Evolutionary conservation across 352 stramenopile species (phyloP).

Genomic region (Phytopythium kandeliae): DNA sequence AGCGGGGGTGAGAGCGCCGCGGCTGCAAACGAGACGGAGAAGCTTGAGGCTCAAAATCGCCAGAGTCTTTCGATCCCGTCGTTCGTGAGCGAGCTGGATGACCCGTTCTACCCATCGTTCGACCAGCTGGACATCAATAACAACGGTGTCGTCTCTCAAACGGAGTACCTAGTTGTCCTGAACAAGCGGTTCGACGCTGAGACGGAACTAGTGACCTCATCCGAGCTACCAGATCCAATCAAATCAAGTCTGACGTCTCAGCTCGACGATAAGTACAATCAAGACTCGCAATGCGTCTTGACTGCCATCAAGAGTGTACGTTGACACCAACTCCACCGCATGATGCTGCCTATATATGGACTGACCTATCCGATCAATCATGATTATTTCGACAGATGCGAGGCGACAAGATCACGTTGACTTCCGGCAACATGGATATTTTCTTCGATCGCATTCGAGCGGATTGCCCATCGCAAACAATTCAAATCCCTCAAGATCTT

Average conservation of each 20-base stretch:
- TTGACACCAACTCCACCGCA: background rate
- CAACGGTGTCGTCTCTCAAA: slow-evolving; percentile 25
- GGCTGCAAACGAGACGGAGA: slow-evolving; percentile 9
- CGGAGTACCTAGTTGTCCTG: slow-evolving; percentile 32
- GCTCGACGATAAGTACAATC: slow-evolving; percentile 32
- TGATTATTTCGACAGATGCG: slow-evolving; percentile 18
- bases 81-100: slow-evolving; percentile 26
- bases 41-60: slow-evolving; percentile 22
- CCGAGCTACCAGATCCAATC: slow-evolving; percentile 25
- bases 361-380: too few relatives aligned
- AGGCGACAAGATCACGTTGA: slow-evolving; percentile 18
- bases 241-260: slow-evolving; percentile 29
- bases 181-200: slow-evolving; percentile 17
- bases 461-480: slow-evolving; percentile 24
- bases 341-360: too few relatives aligned
- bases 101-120: slow-evolving; percentile 35
- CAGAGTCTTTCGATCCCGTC: slow-evolving; percentile 14
- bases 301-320: slow-evolving; percentile 34
- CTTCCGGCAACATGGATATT: slow-evolving; percentile 19
- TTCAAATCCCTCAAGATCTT: slow-evolving; percentile 9
- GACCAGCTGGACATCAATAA: slow-evolving; percentile 26
- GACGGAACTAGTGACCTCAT: slow-evolving; percentile 16
- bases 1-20: slow-evolving; percentile 3
- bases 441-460: slow-evolving; percentile 34
- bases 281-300: slow-evolving; percentile 27